These are phyloP conservation scores for Penicillium digitatum DNA, from an alignment of 2,329 filamentous ascomycete species.

Conservation along the genomic window DNA sequence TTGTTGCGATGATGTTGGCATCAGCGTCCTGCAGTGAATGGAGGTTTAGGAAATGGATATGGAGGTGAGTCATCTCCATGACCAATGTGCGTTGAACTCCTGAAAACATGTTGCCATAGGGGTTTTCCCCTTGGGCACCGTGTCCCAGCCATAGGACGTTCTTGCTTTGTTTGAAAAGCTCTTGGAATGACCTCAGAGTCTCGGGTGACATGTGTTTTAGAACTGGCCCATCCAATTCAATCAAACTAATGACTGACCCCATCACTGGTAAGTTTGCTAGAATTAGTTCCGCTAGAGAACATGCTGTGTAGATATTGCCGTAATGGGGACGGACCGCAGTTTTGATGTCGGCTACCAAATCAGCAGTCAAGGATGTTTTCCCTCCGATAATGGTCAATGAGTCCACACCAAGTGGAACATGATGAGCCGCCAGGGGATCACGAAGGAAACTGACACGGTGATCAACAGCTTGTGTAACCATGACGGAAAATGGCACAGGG, in stretches of 20 bases:
- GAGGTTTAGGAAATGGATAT: constrained; percentile 21
- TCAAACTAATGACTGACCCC: constrained; percentile 20
- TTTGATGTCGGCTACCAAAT: constrained; percentile 8
- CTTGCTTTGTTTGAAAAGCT: constrained; percentile 18
- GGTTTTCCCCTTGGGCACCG: constrained; percentile 21
- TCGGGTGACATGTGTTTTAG: constrained; percentile 20
- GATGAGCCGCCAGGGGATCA: constrained; percentile 20
- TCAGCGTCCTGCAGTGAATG: constrained; percentile 3
- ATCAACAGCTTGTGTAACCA: constrained; percentile 36
- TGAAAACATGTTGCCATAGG: constrained; percentile 19
- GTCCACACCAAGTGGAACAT: constrained; percentile 2
- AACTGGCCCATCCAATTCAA: constrained; percentile 29
- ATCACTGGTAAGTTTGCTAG: constrained; percentile 14
- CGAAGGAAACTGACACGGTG: constrained; percentile 25
- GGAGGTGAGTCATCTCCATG: constrained; percentile 21
- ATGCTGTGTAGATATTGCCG: neutral
- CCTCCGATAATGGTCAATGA: constrained; percentile 21
- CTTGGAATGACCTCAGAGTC: constrained; percentile 25
- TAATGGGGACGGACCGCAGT: constrained; percentile 10
- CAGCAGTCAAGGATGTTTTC: constrained; percentile 4
- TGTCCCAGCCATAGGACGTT: constrained; percentile 25
- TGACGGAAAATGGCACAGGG: constrained; percentile 22
- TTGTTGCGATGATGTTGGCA: constrained; percentile 5
- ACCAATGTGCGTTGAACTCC: constrained; percentile 23
- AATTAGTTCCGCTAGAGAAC: constrained; percentile 11